phyloP scores from a whole-genome alignment of 352 stramenopile species.

The Aphanomyces astaci region DNA sequence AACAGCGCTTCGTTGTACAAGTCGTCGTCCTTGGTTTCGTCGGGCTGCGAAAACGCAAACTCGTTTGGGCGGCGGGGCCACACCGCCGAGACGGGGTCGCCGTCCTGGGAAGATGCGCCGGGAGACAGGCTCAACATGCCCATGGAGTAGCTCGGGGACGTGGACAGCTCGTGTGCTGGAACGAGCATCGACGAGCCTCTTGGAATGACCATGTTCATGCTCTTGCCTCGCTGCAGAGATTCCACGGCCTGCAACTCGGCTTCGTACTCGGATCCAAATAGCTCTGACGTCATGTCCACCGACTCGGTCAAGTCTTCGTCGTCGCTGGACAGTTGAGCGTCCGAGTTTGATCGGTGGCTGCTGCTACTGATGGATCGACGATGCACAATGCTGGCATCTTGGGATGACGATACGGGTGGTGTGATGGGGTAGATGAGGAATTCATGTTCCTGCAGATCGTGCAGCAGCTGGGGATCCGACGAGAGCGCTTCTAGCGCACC shows the following conservation, averaged over 20 bases:
- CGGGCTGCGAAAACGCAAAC: slow-evolving; percentile 79
- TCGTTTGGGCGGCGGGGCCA: slow-evolving; percentile 75
- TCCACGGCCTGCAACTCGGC: not conserved
- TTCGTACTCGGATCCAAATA: slow-evolving; percentile 55
- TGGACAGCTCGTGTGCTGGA: slow-evolving; percentile 27
- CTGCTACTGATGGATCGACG: not conserved
- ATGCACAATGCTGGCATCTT: not conserved
- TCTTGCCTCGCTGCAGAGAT: not conserved
- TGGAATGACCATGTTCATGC: slow-evolving; percentile 43
- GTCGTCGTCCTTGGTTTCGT: slow-evolving; percentile 69
- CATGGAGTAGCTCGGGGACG: slow-evolving; percentile 60
- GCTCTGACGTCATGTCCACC: slow-evolving; percentile 29
- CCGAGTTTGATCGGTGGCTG: not conserved
- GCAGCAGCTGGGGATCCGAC: slow-evolving; percentile 8
- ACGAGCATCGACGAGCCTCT: slow-evolving; percentile 15
- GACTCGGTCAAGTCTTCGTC: slow-evolving; percentile 28
- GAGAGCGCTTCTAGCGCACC: slow-evolving; percentile 15
- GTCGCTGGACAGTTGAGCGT: not conserved
- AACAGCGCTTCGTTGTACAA: slow-evolving; percentile 73
- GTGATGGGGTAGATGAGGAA: slow-evolving; percentile 18
- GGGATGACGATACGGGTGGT: not conserved
- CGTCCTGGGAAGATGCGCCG: slow-evolving; percentile 53
- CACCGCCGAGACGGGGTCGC: slow-evolving; percentile 58
- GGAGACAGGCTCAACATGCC: slow-evolving; percentile 49
- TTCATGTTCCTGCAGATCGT: slow-evolving; percentile 21